A percentile compares a stretch with the other conserved stretches of the same genome.
Evolutionary conservation across 2,329 filamentous ascomycete species (phyloP).

Genomic region (Elsinoe arachidis): DNA sequence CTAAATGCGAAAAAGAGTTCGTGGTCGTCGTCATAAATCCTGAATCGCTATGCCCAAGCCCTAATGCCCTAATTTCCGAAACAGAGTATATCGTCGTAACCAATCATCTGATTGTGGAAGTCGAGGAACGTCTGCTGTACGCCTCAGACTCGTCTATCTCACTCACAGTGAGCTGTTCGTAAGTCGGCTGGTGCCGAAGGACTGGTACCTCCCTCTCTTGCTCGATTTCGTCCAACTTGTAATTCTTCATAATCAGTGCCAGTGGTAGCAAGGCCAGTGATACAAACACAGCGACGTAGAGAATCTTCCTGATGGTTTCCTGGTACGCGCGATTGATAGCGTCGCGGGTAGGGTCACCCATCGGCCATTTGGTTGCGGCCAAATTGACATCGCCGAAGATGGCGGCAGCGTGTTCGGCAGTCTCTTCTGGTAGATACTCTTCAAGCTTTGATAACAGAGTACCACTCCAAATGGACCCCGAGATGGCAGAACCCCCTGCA

Average conservation of each 20-base stretch:
- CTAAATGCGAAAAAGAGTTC: not conserved
- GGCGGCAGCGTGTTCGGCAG: constrained; percentile 34
- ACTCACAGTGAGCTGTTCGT: constrained; percentile 8
- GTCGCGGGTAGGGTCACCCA: constrained; percentile 47
- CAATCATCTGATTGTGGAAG: not conserved
- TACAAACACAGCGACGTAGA: constrained; percentile 47
- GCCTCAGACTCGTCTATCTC: constrained; percentile 11
- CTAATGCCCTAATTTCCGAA: not conserved
- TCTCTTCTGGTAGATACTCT: constrained; percentile 42
- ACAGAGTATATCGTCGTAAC: not conserved
- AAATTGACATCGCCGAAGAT: constrained; percentile 47
- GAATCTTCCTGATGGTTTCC: constrained; percentile 53
- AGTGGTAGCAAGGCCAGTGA: constrained; percentile 50
- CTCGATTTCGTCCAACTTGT: constrained; percentile 43
- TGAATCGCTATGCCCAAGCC: not conserved
- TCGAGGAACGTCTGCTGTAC: constrained; percentile 9
- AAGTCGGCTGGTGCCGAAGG: constrained; percentile 2
- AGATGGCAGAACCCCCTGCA: constrained; percentile 45
- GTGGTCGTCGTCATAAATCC: not conserved
- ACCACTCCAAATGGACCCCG: constrained; percentile 44
- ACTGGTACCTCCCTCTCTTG: not conserved
- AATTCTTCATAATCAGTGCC: constrained; percentile 48
- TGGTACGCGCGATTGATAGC: constrained; percentile 59
- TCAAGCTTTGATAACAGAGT: constrained; percentile 42
- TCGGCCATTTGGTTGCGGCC: constrained; percentile 44